A percentile compares a stretch with the other conserved stretches of the same genome.
Conservation (phyloP, 2,329 filamentous ascomycete species). For the Botrytis deweyae region DNA sequence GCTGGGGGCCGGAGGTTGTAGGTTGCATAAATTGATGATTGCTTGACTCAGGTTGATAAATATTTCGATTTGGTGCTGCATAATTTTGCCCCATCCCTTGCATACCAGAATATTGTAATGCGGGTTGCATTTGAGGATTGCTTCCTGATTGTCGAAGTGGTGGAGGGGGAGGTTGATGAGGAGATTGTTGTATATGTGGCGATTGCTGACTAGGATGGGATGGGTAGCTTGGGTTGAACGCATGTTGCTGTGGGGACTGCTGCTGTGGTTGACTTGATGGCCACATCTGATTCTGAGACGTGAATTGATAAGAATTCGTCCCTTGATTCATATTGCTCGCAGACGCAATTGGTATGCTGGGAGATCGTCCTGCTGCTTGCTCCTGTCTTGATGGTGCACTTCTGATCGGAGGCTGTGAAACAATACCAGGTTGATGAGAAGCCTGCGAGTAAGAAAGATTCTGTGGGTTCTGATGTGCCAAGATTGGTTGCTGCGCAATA, state of each 20-base stretch:
- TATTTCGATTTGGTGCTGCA: conserved; percentile 51
- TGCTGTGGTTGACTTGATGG: conserved; percentile 60
- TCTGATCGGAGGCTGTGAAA: conserved; percentile 72
- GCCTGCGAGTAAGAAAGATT: conserved; percentile 66
- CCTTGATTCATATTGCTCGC: conserved; percentile 53
- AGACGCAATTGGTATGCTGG: conserved; percentile 56
- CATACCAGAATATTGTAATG: conserved; percentile 64
- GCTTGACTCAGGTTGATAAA: conserved; percentile 63
- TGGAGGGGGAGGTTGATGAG: conserved; percentile 55
- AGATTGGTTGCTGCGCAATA: conserved; percentile 53
- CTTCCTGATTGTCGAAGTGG: conserved; percentile 59
- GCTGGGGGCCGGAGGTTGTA: conserved; percentile 44
- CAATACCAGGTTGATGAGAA: conserved; percentile 68
- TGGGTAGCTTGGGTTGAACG: conserved; percentile 18
- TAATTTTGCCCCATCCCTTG: conserved; percentile 60
- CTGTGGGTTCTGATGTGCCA: conserved; percentile 44
- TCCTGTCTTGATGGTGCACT: conserved; percentile 61
- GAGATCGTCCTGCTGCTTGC: conserved; percentile 62
- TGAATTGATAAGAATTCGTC: conserved; percentile 57
- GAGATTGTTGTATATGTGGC: conserved; percentile 60
- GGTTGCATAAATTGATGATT: conserved; percentile 68
- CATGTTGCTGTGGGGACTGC: conserved; percentile 58
- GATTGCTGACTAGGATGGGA: conserved; percentile 21
- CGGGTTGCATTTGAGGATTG: conserved; percentile 55
- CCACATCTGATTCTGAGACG: conserved; percentile 62